Conservation (phyloP, 495 filamentous ascomycete genomes). For the Penicillium atrosanguineum region DNA sequence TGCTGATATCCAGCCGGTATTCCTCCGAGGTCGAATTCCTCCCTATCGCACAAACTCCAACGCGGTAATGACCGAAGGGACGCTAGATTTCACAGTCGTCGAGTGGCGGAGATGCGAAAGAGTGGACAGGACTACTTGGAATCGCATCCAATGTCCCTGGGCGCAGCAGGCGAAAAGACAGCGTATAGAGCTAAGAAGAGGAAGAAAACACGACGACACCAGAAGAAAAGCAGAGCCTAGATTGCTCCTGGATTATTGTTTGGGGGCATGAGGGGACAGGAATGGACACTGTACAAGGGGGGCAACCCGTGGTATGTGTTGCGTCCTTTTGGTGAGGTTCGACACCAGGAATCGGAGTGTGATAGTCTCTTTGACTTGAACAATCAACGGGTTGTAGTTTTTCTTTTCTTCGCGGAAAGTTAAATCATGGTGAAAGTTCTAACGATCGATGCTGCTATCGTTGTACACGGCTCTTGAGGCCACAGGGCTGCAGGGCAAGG, state of each 20-base stretch:
- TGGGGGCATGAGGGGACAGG: slow-evolving; percentile 21
- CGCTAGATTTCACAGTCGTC: slow-evolving; percentile 7
- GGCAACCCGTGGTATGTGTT: slow-evolving; percentile 28
- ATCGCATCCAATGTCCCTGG: slow-evolving; percentile 26
- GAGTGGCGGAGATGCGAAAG: slow-evolving; percentile 20
- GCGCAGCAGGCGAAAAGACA: slow-evolving; percentile 14
- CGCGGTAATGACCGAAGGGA: slow-evolving; percentile 12
- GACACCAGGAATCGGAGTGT: not conserved
- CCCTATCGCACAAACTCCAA: not conserved
- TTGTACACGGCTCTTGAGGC: not conserved
- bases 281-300: slow-evolving; percentile 23
- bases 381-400: too few relatives aligned
- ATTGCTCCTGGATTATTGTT: slow-evolving; percentile 25
- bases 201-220: slow-evolving; percentile 8
- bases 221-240: slow-evolving; percentile 28
- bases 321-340: not conserved
- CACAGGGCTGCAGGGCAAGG: slow-evolving; percentile 12
- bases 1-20: not conserved
- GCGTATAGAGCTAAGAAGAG: slow-evolving; percentile 12
- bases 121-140: slow-evolving; percentile 28
- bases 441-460: not conserved
- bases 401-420: not conserved
- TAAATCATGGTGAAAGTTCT: not conserved
- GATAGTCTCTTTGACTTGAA: not conserved
- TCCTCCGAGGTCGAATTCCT: not conserved